Conservation (phyloP, 2,329 filamentous ascomycete species). For the Fonsecaea nubica region DNA sequence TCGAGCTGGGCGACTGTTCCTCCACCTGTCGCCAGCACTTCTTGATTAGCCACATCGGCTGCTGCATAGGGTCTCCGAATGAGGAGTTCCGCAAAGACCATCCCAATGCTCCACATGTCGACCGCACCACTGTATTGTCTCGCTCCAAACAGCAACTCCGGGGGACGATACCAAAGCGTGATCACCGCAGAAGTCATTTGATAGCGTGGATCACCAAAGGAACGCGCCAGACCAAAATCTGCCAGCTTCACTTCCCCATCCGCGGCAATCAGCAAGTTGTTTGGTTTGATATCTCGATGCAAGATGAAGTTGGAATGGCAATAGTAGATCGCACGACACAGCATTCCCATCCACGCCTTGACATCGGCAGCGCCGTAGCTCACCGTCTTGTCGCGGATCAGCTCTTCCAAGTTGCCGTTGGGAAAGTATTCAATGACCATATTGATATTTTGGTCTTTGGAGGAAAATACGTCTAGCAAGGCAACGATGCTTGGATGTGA, state of each 20-base stretch:
- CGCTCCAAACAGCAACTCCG: constrained; percentile 90
- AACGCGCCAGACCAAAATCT: constrained; percentile 93
- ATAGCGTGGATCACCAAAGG: constrained; percentile 84
- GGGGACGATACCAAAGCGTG: constrained; percentile 94
- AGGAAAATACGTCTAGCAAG: constrained; percentile 89
- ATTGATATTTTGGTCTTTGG: constrained; percentile 95
- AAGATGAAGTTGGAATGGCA: constrained; percentile 94
- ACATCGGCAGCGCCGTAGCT: constrained; percentile 88
- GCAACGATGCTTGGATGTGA: constrained; percentile 95
- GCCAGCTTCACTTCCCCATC: constrained; percentile 94
- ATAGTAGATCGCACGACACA: constrained; percentile 91
- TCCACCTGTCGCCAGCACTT: constrained; percentile 33
- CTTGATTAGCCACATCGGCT: constrained; percentile 72
- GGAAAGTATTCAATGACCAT: constrained; percentile 93
- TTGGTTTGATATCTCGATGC: constrained; percentile 98
- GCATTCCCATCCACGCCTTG: constrained; percentile 98
- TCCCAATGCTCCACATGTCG: constrained; percentile 91
- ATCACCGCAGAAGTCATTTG: constrained; percentile 95
- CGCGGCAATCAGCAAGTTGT: constrained; percentile 92
- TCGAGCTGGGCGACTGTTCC: constrained; percentile 74
- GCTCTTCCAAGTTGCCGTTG: constrained; percentile 90
- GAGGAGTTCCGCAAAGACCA: constrained; percentile 90
- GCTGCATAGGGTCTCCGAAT: constrained; percentile 82
- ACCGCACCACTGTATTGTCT: constrained; percentile 88
- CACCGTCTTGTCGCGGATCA: constrained; percentile 85